Conservation (phyloP, 371 early-diverging fungal species). For the Mortierella sp. region DNA sequence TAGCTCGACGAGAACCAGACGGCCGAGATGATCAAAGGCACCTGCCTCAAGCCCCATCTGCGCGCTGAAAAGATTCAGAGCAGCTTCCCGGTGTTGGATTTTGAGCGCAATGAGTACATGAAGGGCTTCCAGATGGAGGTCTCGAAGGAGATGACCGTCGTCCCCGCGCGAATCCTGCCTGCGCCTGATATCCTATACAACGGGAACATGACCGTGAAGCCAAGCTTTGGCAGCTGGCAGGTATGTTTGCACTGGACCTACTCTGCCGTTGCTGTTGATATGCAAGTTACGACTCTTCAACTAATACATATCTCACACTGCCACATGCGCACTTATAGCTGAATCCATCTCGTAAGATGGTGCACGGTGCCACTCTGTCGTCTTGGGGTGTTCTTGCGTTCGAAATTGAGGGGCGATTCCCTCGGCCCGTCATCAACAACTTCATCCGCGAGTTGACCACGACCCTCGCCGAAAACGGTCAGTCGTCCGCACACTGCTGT, state of each 20-base stretch:
- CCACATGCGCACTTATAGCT: too few species aligned
- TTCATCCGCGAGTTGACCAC: constrained; percentile 55
- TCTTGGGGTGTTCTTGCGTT: constrained; percentile 75
- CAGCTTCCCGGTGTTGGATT: constrained; percentile 33
- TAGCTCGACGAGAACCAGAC: constrained; percentile 76
- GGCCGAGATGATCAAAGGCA: constrained; percentile 80
- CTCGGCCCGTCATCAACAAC: constrained; percentile 13
- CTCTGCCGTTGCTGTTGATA: background rate
- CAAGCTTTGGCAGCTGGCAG: constrained; percentile 79
- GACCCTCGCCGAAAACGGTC: constrained; percentile 52
- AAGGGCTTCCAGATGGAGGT: constrained; percentile 62
- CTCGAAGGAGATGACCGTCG: constrained; percentile 63
- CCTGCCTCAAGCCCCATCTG: constrained; percentile 72
- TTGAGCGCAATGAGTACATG: constrained; percentile 54
- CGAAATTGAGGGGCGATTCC: constrained; percentile 26
- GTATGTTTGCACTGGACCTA: constrained; percentile 1
- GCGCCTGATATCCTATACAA: constrained; percentile 73
- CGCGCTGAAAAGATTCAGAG: constrained; percentile 55
- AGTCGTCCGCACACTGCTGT: too few species aligned
- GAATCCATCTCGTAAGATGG: constrained; percentile 72
- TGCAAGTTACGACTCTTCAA: background rate
- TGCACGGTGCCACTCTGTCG: constrained; percentile 62
- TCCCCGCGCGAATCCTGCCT: constrained; percentile 72
- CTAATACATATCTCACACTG: background rate
- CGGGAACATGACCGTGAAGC: constrained; percentile 61